Base-by-base conservation (phyloP, 257 asterid genomes). In the Jaltomata sinuosa region DNA sequence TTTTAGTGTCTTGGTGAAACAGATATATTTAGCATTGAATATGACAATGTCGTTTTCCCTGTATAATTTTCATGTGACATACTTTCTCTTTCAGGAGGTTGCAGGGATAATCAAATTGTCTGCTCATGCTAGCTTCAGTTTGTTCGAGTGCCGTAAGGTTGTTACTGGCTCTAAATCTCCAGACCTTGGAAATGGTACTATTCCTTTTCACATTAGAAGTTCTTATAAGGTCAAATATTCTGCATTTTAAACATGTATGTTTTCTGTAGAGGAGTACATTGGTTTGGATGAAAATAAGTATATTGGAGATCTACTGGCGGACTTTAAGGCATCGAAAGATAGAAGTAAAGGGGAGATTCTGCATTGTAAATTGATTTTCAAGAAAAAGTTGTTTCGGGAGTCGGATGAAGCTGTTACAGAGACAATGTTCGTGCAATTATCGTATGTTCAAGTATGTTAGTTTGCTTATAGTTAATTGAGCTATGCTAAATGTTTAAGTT, bases 331-430 rank as follows among this genome's bases (percentile, higher is more conserved):
- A 67, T 93, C 98, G 34, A 97, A 95, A 84, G 99, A 97, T 83
- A 92, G 98, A 82, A 95, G 96, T 85, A 97, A 95, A 90, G 99
- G 97, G 68, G 99, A 97, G 89, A 94, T 97, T 84, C 88, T 97
- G 90, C 98, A 95, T 62, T 97, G 95, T 85, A 97, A 97, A 83
- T 89, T 97, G 72, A 90, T 90, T 79, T 92, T 97, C 87, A 97
- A 95, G 87, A 97, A 97, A 92, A 97, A 94, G 92, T 88, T 97
- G 85, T 97, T 97, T 85, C 95, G 99, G 85, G 99, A 97, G 91
- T 91, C 95, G 22, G 99, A 97, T 90, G 99, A 97, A 89, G 93
- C 98, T 87, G 90, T 94, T 79, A 85, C 94, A 64, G 99, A 95
- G 86, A 91, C 94, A 71, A 97, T 97, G 99, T 97, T 97, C 87